phyloP scores from a whole-genome alignment of 352 stramenopile genomes.

The Pythium aristosporum region DNA sequence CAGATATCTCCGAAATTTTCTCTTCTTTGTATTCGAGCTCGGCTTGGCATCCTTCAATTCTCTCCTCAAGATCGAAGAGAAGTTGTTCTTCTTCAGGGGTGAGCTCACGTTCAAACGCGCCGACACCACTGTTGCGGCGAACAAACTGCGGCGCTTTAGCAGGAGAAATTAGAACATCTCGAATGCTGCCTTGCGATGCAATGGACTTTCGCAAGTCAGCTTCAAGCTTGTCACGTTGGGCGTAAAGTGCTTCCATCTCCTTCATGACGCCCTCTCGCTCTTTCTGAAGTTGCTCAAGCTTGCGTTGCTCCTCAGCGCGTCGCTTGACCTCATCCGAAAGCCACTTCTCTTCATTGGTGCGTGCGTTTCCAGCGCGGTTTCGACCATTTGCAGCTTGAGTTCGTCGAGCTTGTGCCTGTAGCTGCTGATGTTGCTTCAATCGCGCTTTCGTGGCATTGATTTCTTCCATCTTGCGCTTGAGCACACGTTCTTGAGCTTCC shows the following conservation, averaged over 20 bases:
- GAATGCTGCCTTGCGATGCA: conserved; percentile 60
- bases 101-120: conserved; percentile 44
- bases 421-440: conserved; percentile 82
- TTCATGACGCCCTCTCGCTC: conserved; percentile 74
- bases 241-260: conserved; percentile 82
- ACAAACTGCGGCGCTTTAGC: conserved; percentile 48
- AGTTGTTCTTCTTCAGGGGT: conserved; percentile 81
- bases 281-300: conserved; percentile 79
- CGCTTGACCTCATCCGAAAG: conserved; percentile 85
- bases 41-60: conserved; percentile 83
- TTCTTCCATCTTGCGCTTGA: conserved; percentile 89
- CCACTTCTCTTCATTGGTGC: conserved; percentile 62
- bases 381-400: conserved; percentile 57
- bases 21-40: conserved; percentile 90
- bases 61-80: conserved; percentile 81
- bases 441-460: conserved; percentile 72
- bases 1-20: conserved; percentile 81
- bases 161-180: conserved; percentile 78
- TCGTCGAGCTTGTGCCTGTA: conserved; percentile 68
- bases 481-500: conserved; percentile 80
- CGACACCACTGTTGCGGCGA: conserved; percentile 40
- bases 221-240: conserved; percentile 67
- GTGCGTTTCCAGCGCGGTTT: conserved; percentile 28
- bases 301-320: conserved; percentile 78
- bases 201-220: conserved; percentile 68